Base-by-base conservation (phyloP, 768 basidiomycete genomes). In the Termitomyces sp. region DNA sequence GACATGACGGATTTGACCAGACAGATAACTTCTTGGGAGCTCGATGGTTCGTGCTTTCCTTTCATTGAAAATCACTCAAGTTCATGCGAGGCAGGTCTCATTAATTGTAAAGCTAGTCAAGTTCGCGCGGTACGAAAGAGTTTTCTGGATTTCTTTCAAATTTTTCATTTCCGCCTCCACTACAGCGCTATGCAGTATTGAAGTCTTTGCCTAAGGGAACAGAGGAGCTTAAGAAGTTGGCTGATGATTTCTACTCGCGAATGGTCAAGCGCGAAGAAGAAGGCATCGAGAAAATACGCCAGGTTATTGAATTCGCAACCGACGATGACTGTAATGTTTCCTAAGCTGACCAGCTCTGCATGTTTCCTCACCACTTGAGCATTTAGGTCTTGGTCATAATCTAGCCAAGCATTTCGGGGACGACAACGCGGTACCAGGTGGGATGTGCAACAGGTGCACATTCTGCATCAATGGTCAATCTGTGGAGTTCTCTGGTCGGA, bases 351-450 rank as follows among this genome's bases (percentile, higher is more conserved):
- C 11, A 25, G 12, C 12, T 10, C 21, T 49, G 40, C 1, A 19
- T 37, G 9, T 17, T 5, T 34, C n/a, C 44, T 56, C 28, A 42
- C 32, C 17, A n/a, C 6, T 35, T 14, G 0, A 14, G 12, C 6
- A n/a, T 40, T 21, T 57, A 80, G 78, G 79, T 62, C 68, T 76
- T 40, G 71, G 78, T 12, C 71, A 74, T 21, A 63, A 60, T 23
- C 66, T 81, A 3, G 75, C 78, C 1, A 55, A 59, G 14, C 75
- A 79, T 61, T 80, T 81, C 50, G 78, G 78, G 16, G 75, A 79
- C 55, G 58, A 63, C 23, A 67, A 68, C 32, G 73, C 71, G 7
- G 73, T 79, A 0, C 72, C 74, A 1, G 68, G 68, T 16, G 71
- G 70, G 2, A 67, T 71, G 58, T 81, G 79, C 56, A 72, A 69